A percentile compares a stretch with the other conserved stretches of the same genome.
phyloP scores from a whole-genome alignment of 2,329 filamentous ascomycete species.

The Helicocarpus griseus region DNA sequence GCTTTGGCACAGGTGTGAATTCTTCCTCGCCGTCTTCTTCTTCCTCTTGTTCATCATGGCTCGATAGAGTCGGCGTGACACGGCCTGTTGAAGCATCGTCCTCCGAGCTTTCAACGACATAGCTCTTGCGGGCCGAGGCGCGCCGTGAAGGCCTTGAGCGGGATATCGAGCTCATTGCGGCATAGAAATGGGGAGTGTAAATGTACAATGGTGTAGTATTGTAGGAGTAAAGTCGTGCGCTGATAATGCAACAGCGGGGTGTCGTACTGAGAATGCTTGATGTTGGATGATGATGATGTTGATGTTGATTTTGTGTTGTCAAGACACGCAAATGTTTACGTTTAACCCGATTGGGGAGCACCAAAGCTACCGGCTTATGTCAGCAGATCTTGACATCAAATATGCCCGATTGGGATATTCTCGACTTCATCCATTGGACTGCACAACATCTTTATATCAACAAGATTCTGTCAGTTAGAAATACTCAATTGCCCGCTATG shows the following conservation, averaged over 20 bases:
- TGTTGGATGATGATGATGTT: not conserved
- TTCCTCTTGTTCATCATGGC: conserved; percentile 41
- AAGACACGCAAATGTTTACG: conserved; percentile 11
- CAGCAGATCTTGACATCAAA: conserved; percentile 8
- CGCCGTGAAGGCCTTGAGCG: conserved; percentile 47
- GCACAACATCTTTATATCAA: too few species aligned
- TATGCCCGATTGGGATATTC: too few species aligned
- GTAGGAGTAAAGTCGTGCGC: not conserved
- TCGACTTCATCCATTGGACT: too few species aligned
- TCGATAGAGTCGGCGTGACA: conserved; percentile 32
- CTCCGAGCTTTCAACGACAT: conserved; percentile 66
- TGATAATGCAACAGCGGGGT: not conserved
- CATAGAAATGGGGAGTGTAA: not conserved
- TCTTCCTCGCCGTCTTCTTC: conserved; percentile 63
- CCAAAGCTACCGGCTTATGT: conserved; percentile 3
- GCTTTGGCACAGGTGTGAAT: conserved; percentile 63
- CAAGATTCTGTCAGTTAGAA: not conserved
- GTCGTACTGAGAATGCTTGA: not conserved
- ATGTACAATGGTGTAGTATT: not conserved
- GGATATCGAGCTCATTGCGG: conserved; percentile 29
- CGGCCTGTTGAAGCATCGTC: conserved; percentile 50
- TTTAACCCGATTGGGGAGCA: conserved; percentile 11
- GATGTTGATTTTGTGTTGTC: conserved; percentile 5
- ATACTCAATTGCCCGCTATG: conserved; percentile 18
- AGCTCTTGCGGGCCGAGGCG: conserved; percentile 56